Percentiles rank a stretch among this genome's conserved stretches.
Conservation (phyloP, 176 grass and related monocot genomes). For the barley (Hordeum vulgare) region DNA sequence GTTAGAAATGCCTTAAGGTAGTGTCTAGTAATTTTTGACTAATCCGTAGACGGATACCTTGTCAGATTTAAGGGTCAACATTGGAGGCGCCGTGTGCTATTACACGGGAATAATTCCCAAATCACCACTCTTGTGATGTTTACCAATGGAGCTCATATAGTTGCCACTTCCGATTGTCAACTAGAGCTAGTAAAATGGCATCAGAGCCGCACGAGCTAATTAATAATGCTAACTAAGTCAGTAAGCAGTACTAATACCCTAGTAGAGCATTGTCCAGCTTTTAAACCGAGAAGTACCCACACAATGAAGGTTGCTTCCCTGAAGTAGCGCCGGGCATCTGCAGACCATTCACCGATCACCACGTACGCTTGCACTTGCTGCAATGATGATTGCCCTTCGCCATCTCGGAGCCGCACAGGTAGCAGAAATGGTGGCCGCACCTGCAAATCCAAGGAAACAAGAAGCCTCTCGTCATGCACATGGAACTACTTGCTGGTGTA, state of each 20-base stretch:
- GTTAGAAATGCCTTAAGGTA: too few relatives aligned
- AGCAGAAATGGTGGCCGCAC: slow-evolving; percentile 77
- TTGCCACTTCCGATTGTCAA: background rate
- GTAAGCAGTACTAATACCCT: background rate
- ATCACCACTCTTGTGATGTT: background rate
- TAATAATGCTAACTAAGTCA: background rate
- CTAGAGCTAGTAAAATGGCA: background rate
- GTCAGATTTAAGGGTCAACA: too few relatives aligned
- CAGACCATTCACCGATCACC: slow-evolving; percentile 31
- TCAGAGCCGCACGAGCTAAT: background rate
- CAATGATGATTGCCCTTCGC: slow-evolving; percentile 40
- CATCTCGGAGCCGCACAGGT: slow-evolving; percentile 64
- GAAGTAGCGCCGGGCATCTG: background rate
- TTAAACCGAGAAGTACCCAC: background rate
- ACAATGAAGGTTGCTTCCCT: background rate
- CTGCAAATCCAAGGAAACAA: slow-evolving; percentile 4
- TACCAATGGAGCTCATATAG: background rate
- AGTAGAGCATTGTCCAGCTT: background rate
- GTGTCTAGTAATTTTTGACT: too few relatives aligned
- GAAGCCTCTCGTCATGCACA: background rate
- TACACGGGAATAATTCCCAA: too few relatives aligned
- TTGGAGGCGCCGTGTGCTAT: too few relatives aligned
- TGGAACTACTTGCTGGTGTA: background rate
- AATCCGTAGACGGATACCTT: too few relatives aligned
- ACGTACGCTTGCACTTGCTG: slow-evolving; percentile 35